Evolutionary conservation across 2,329 filamentous ascomycete genomes (phyloP).

Genomic region (Emergomyces africanus): DNA sequence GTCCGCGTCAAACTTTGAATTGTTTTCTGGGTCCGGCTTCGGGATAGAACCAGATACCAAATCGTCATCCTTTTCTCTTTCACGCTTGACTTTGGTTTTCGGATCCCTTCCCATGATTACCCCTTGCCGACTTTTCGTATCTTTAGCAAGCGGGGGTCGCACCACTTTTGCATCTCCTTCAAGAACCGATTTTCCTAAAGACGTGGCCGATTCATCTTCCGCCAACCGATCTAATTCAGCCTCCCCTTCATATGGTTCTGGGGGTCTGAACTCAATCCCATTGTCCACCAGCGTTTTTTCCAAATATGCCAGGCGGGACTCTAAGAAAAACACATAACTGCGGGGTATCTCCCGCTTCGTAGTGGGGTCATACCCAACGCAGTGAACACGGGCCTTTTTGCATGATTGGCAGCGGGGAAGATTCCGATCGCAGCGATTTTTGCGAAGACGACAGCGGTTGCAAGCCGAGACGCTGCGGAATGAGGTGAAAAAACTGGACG

Average conservation of each 20-base stretch:
- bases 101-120: not conserved
- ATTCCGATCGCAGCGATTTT: constrained; percentile 90
- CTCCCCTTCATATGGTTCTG: constrained; percentile 51
- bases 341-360: constrained; percentile 91
- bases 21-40: constrained; percentile 12
- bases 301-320: constrained; percentile 71
- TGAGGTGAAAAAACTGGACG: constrained; percentile 25
- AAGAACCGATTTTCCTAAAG: not conserved
- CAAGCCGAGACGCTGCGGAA: constrained; percentile 89
- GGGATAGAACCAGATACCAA: not conserved
- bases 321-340: constrained; percentile 88
- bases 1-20: constrained; percentile 23
- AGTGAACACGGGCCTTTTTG: constrained; percentile 82
- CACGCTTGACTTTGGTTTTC: constrained; percentile 1
- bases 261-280: constrained; percentile 57
- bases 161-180: not conserved
- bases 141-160: not conserved
- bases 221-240: not conserved
- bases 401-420: constrained; percentile 84
- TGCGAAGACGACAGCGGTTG: constrained; percentile 80
- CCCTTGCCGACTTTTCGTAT: not conserved
- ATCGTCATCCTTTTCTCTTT: constrained; percentile 3
- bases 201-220: not conserved
- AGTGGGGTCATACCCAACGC: constrained; percentile 92
- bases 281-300: constrained; percentile 61